Conservation (phyloP, 1,284 basidiomycete genomes). For the Rhodotorula mucilaginosa region DNA sequence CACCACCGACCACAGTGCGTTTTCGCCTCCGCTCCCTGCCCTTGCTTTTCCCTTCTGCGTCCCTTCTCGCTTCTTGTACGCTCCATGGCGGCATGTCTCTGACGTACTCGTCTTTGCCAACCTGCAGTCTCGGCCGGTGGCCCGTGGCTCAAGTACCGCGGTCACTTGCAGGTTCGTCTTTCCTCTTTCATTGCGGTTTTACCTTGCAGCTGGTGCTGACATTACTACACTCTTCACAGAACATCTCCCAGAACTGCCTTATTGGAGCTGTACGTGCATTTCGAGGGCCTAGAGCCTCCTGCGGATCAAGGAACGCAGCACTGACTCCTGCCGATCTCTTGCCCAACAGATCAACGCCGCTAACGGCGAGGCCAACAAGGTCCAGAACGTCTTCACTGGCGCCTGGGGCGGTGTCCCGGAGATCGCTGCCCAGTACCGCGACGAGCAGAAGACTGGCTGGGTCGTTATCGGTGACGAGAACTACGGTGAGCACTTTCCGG, state of each 20-base stretch:
- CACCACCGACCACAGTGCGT: conserved; percentile 60
- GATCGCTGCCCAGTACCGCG: conserved; percentile 81
- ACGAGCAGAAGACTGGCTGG: conserved; percentile 77
- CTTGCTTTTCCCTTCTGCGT: background rate
- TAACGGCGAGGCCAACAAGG: conserved; percentile 92
- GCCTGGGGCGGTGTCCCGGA: conserved; percentile 82
- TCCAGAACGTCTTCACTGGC: conserved; percentile 56
- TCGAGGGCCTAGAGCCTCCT: no score
- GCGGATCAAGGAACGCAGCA: background rate
- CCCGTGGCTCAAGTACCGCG: conserved; percentile 99
- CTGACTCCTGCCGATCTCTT: conserved; percentile 60
- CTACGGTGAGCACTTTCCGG: conserved; percentile 63
- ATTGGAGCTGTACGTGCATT: conserved; percentile 56
- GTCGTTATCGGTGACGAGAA: conserved; percentile 78
- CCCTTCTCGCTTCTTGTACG: conserved; percentile 52
- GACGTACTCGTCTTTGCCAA: background rate
- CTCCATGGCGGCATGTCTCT: no score
- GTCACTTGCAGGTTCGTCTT: conserved; percentile 52
- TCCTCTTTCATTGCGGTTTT: no score
- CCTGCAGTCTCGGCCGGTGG: conserved; percentile 77
- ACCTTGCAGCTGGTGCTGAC: no score
- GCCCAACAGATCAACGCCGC: conserved; percentile 70
- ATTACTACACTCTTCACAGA: background rate
- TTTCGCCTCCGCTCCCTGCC: no score
- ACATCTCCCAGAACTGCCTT: conserved; percentile 76